Evolutionary conservation across 2,329 filamentous ascomycete genomes (phyloP).

Genomic region (Furcasterigmium sp.): DNA sequence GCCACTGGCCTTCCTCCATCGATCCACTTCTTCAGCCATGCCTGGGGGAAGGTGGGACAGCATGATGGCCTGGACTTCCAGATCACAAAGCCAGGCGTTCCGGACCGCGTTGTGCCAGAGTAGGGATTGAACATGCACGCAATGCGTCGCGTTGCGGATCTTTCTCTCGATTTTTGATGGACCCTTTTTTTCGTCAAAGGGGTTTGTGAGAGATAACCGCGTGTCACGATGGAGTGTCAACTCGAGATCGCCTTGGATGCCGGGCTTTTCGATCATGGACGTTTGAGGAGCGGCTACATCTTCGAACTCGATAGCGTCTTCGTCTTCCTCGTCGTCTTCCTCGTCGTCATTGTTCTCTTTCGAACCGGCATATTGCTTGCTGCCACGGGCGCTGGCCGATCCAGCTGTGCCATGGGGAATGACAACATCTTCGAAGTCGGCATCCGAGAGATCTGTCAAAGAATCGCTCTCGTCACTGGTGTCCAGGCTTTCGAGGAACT

Average conservation of each 20-base stretch:
- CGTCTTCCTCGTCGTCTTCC: constrained; percentile 43
- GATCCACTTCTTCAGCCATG: constrained; percentile 67
- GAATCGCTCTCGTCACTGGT: constrained; percentile 41
- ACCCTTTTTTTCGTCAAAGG: constrained; percentile 68
- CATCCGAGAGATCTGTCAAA: constrained; percentile 49
- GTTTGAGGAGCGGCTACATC: constrained; percentile 40
- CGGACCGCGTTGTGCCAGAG: constrained; percentile 86
- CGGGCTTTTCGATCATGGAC: constrained; percentile 35
- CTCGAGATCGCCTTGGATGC: constrained; percentile 63
- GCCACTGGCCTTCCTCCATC: constrained; percentile 66
- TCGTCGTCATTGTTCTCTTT: constrained; percentile 11
- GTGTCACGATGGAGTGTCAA: constrained; percentile 61
- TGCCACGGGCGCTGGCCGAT: no score
- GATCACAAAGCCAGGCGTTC: constrained; percentile 79
- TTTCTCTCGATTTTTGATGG: constrained; percentile 79
- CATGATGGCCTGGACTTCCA: constrained; percentile 68
- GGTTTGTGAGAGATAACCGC: constrained; percentile 55
- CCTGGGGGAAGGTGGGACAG: constrained; percentile 65
- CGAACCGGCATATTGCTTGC: background rate
- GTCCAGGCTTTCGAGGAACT: constrained; percentile 36
- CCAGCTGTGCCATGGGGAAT: constrained; percentile 15
- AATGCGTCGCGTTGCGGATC: constrained; percentile 74
- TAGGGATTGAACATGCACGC: constrained; percentile 80
- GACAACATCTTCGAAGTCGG: constrained; percentile 46
- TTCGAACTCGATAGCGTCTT: constrained; percentile 61